Conservation (phyloP, 768 basidiomycete species). For the Rhizopogon rudus region DNA sequence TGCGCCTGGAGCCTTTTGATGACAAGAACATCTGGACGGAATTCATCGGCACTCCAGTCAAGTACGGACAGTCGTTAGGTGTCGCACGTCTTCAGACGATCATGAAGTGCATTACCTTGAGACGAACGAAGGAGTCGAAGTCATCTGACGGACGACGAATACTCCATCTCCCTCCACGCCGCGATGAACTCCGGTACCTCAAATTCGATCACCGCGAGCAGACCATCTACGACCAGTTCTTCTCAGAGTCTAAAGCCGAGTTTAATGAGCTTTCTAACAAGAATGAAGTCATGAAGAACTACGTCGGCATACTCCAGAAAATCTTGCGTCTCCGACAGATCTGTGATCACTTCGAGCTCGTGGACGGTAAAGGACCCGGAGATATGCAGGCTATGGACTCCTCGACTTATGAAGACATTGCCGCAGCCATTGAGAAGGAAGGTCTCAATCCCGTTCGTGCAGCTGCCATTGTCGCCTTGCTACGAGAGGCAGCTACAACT, state of each 20-base stretch:
- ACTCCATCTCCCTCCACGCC: slow-evolving; percentile 84
- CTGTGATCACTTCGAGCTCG: slow-evolving; percentile 92
- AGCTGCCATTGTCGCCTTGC: slow-evolving; percentile 74
- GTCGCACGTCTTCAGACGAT: slow-evolving; percentile 92
- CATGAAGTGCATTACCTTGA: slow-evolving; percentile 95
- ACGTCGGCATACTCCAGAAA: slow-evolving; percentile 95
- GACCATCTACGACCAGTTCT: slow-evolving; percentile 83
- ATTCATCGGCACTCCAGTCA: slow-evolving; percentile 88
- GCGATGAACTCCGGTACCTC: slow-evolving; percentile 81
- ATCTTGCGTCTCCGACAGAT: slow-evolving; percentile 95
- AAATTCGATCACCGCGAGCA: slow-evolving; percentile 81
- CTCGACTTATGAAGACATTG: slow-evolving; percentile 70
- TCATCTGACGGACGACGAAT: slow-evolving; percentile 78
- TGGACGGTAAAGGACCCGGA: slow-evolving; percentile 60
- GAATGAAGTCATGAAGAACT: slow-evolving; percentile 97
- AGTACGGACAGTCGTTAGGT: slow-evolving; percentile 85
- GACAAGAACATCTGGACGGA: slow-evolving; percentile 93
- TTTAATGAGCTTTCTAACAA: slow-evolving; percentile 83
- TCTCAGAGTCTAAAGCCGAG: slow-evolving; percentile 86
- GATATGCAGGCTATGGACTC: slow-evolving; percentile 43
- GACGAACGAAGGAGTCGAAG: slow-evolving; percentile 91
- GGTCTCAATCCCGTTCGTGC: slow-evolving; percentile 77
- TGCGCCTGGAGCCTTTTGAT: slow-evolving; percentile 87
- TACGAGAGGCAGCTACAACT: slow-evolving; percentile 83
- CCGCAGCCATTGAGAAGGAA: slow-evolving; percentile 67